Base-by-base conservation (phyloP, 257 asterid genomes). In the Linaria vulgaris region DNA sequence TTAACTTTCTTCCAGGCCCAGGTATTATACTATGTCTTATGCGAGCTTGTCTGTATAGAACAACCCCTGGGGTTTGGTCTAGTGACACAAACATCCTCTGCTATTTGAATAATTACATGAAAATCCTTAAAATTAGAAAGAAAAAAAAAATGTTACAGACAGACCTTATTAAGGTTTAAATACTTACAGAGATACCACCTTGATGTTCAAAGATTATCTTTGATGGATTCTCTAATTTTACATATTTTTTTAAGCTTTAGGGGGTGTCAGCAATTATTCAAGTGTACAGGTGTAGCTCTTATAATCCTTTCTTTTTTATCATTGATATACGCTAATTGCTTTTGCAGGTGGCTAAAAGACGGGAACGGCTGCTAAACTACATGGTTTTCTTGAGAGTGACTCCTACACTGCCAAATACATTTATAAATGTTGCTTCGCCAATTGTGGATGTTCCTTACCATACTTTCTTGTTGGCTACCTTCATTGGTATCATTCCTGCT, bases 311-410 rank as follows among this genome's bases (percentile, higher is more conserved):
- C 34, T 71, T 45, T 71, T 45, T 31, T 53, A 64, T 44, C 69
- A 62, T 65, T 54, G 61, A 57, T 48, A 13, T 49, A 30, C 19
- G 45, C 4, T 61, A 50, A 48, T 47, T 47, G 34, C 19, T 54
- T 67, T 25, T 72, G 56, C 76, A 91, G 96, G 96, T 91, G 31
- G 90, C 96, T 24, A 91, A 77, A 72, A 78, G 96, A 53, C 82
- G 87, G 20, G 72, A 70, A 27, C 69, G 96, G 45, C 88, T 91
- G 66, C 87, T 92, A 30, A 92, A 89, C 69, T 92, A 89, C 88
- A 92, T 92, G 95, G 87, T 92, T 51, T 89, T 92, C 89, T 72
- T 92, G 10, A 85, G 97, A 79, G 95, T 89, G 68, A 92, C 99
- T 20, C 99, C 97, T 0, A 85, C 99, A 34, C 82, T 92, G 71